Conservation (phyloP, 495 filamentous ascomycete genomes). For the Diplogelasinospora grovesii region DNA sequence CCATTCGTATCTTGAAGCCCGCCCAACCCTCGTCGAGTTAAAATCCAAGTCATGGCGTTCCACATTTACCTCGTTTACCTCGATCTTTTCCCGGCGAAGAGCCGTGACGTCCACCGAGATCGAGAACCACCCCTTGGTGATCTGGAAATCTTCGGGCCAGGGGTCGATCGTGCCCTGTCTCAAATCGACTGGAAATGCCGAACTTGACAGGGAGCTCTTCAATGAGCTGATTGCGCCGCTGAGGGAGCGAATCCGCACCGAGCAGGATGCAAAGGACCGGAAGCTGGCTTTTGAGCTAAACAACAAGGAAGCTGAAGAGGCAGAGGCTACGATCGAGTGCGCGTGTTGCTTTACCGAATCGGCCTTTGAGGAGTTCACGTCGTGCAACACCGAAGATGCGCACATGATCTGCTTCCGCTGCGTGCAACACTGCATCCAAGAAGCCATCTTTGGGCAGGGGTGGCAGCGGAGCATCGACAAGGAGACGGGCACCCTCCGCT, state of each 20-base stretch:
- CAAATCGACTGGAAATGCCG: constrained; percentile 63
- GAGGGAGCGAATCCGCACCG: constrained; percentile 43
- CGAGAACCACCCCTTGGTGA: constrained; percentile 50
- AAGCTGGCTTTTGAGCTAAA: constrained; percentile 62
- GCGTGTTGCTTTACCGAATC: constrained; percentile 78
- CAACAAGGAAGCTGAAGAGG: constrained; percentile 64
- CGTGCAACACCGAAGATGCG: constrained; percentile 60
- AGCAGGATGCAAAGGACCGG: constrained; percentile 58
- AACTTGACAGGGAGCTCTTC: constrained; percentile 76
- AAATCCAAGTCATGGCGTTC: constrained; percentile 79
- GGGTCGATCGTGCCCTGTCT: constrained; percentile 50
- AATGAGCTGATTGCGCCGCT: constrained; percentile 59
- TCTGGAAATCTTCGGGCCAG: constrained; percentile 51
- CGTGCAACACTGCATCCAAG: constrained; percentile 67
- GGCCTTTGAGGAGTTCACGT: constrained; percentile 74
- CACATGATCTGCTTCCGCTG: constrained; percentile 87
- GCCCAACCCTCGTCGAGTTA: constrained; percentile 66
- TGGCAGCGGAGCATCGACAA: constrained; percentile 75
- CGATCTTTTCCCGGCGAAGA: constrained; percentile 63
- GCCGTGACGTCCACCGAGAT: constrained; percentile 51
- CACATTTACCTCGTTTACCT: too few relatives aligned
- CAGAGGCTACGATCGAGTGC: constrained; percentile 73
- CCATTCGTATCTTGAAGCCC: constrained; percentile 73
- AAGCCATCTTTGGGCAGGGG: constrained; percentile 87
- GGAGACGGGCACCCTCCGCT: constrained; percentile 64